Conservation (phyloP, 352 stramenopile genomes). For the Phytophthora litchii region DNA sequence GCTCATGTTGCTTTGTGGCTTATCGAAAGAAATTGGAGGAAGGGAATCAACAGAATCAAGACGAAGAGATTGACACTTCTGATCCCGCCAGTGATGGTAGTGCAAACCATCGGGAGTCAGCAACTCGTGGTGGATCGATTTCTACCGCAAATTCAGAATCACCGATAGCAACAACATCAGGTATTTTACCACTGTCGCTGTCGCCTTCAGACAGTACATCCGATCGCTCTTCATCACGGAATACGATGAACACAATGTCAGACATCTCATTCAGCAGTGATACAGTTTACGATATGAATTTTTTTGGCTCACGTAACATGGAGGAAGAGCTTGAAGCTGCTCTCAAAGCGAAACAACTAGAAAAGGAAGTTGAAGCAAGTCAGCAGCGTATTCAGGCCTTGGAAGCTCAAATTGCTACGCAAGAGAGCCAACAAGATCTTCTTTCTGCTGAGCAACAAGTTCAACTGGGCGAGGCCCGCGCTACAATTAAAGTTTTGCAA, state of each 20-base stretch:
- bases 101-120: slow-evolving; percentile 7
- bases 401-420: slow-evolving; percentile 55
- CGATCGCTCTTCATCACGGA: slow-evolving; percentile 39
- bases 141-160: neutral
- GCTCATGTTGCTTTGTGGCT: slow-evolving; percentile 71
- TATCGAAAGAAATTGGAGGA: slow-evolving; percentile 56
- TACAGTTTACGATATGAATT: slow-evolving; percentile 30
- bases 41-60: slow-evolving; percentile 10
- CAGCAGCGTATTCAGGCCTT: slow-evolving; percentile 62
- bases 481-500: slow-evolving; percentile 61
- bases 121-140: neutral
- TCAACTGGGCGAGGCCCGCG: slow-evolving; percentile 61
- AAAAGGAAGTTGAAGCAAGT: slow-evolving; percentile 75
- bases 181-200: slow-evolving; percentile 1
- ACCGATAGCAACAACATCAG: neutral
- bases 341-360: slow-evolving; percentile 59
- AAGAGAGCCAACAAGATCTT: slow-evolving; percentile 62
- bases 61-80: slow-evolving; percentile 17
- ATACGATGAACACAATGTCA: slow-evolving; percentile 41
- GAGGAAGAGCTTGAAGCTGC: slow-evolving; percentile 72
- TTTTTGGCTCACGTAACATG: slow-evolving; percentile 36
- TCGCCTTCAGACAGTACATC: slow-evolving; percentile 37
- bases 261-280: slow-evolving; percentile 45
- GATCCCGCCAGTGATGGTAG: slow-evolving; percentile 15
- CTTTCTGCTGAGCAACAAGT: slow-evolving; percentile 65